Base-by-base conservation (phyloP, 1,284 basidiomycete genomes). In the Moniliophthora roreri region DNA sequence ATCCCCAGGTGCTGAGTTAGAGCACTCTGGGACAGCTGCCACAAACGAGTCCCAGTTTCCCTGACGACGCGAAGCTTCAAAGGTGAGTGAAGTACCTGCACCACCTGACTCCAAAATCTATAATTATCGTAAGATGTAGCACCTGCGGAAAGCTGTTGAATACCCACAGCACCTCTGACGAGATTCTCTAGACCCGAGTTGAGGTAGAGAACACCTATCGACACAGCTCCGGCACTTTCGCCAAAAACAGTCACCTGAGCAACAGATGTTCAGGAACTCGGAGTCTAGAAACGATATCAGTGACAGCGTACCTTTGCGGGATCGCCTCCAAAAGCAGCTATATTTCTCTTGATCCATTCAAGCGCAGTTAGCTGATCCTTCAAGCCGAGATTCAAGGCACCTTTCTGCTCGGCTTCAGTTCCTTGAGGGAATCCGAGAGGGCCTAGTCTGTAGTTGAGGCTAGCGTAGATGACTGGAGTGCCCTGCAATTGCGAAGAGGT, bases 301-400 rank as follows among this genome's bases (percentile, higher is more conserved):
- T 23, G 21, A 2, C 10, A 3, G 5, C 40, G 18, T 23, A 51
- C 26, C 42, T 46, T 54, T 9, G 53, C 50, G 4, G 53, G 53
- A 34, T 60, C 55, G 37, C 59, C 57, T 5, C 57, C 59, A 39
- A 60, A 58, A 10, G 51, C 52, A 9, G 49, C 51, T 37, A 58
- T 55, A 36, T 58, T 55, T 26, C 55, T 51, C 48, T 57, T 48
- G 18, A 60, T 57, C 55, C 53, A 60, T 24, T 57, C 39, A 4
- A 60, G 40, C 1, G 57, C 59, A 3, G 52, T 44, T 13, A 68
- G 55, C 38, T 72, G 65, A 52, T 73, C 71, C 45, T 60, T 63
- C 32, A 68, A 53, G 5, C 69, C 69, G 15, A 70, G 57, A 50
- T 71, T 70, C 10, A 70, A 58, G 0, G 55, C 56, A n/a, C 53